These are phyloP conservation scores for Gautieria morchelliformis DNA, from an alignment of 768 basidiomycete genomes.

Conservation along the genomic window DNA sequence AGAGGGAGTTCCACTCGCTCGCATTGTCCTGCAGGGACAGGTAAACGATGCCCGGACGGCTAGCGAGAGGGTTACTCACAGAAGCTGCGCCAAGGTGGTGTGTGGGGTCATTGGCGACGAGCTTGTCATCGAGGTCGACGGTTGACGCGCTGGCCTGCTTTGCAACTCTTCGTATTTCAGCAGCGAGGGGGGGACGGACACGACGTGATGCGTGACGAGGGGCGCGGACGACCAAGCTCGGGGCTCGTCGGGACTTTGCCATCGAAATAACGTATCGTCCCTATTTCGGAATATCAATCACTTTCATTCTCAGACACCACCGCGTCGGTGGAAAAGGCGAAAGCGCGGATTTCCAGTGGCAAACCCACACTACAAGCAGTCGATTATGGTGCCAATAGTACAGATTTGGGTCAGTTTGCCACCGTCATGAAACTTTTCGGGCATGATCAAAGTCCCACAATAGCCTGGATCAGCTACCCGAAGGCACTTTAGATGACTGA, in stretches of 20 bases:
- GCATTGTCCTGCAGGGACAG: slow-evolving; percentile 51
- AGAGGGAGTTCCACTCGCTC: slow-evolving; percentile 78
- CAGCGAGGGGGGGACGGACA: slow-evolving; percentile 3
- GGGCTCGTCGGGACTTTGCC: neutral
- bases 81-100: slow-evolving; percentile 3
- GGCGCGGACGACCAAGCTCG: slow-evolving; percentile 6
- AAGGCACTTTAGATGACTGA: no score
- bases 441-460: no score
- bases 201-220: slow-evolving; percentile 7
- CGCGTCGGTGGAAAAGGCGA: no score
- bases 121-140: neutral
- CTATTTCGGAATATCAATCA: neutral
- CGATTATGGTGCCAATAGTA: no score
- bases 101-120: neutral
- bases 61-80: slow-evolving; percentile 1
- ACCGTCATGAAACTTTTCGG: no score
- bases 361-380: no score
- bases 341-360: no score
- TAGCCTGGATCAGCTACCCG: no score
- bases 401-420: no score
- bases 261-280: neutral
- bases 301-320: no score
- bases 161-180: slow-evolving; percentile 6
- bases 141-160: neutral
- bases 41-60: neutral